Evolutionary conservation across 2,329 filamentous ascomycete species (phyloP).

Genomic region (Phaeosphaeria sp.): DNA sequence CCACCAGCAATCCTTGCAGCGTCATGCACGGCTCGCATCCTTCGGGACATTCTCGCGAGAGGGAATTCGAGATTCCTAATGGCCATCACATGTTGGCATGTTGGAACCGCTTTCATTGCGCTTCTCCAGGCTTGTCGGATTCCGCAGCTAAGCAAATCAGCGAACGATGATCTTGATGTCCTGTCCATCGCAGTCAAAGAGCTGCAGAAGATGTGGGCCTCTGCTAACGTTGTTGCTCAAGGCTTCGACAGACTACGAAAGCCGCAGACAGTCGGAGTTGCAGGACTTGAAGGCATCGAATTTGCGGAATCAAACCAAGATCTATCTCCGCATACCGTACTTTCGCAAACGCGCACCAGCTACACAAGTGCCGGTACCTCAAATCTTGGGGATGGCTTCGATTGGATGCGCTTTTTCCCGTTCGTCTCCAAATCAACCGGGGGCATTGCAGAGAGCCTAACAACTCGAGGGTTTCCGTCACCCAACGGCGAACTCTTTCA

Average conservation of each 20-base stretch:
- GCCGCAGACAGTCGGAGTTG: slow-evolving; percentile 1
- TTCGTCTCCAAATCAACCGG: slow-evolving; percentile 27
- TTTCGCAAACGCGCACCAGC: neutral
- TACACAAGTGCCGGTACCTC: neutral
- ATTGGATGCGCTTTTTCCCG: slow-evolving; percentile 33
- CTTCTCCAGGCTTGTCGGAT: slow-evolving; percentile 29
- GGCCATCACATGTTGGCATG: slow-evolving; percentile 33
- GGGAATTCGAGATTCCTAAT: slow-evolving; percentile 30
- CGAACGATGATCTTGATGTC: slow-evolving; percentile 27
- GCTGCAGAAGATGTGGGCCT: slow-evolving; percentile 32
- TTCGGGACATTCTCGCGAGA: slow-evolving; percentile 27
- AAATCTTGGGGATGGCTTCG: slow-evolving; percentile 15
- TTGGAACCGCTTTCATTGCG: slow-evolving; percentile 29
- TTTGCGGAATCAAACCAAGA: neutral
- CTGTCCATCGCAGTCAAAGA: slow-evolving; percentile 22
- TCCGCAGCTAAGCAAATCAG: slow-evolving; percentile 18
- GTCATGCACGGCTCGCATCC: slow-evolving; percentile 27
- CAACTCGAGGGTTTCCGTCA: slow-evolving; percentile 27
- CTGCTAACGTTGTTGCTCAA: slow-evolving; percentile 26
- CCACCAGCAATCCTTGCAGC: slow-evolving; percentile 30
- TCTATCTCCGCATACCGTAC: neutral
- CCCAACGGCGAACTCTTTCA: slow-evolving; percentile 30
- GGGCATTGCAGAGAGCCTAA: slow-evolving; percentile 25
- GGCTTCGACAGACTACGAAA: slow-evolving; percentile 27
- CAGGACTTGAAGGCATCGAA: neutral